These are phyloP conservation scores for Trypanosoma scelopori DNA, from an alignment of 208 protist genomes.

Conservation along the genomic window DNA sequence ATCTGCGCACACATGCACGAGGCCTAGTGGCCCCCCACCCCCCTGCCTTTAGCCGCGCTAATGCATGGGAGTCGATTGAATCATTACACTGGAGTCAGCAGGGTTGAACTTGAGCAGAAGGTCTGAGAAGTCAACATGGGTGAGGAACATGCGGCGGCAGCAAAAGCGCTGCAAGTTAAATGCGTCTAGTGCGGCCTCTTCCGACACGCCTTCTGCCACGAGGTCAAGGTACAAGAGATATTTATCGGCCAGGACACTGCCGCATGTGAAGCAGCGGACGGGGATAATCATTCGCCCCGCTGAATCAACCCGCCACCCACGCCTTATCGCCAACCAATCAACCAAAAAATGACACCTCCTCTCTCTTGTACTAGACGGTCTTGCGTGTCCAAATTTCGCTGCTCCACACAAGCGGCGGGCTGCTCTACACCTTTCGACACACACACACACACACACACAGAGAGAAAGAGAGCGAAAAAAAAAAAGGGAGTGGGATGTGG, in stretches of 20 bases:
- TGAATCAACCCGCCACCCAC: neutral
- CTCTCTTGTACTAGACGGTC: too few species aligned
- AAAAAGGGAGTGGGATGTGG: too few species aligned
- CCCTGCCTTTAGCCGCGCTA: neutral
- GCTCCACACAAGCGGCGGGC: too few species aligned
- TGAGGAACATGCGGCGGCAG: constrained; percentile 99
- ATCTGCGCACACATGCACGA: neutral
- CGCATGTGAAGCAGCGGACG: constrained; percentile 99
- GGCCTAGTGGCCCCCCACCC: too few species aligned
- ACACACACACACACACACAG: constrained; percentile 1
- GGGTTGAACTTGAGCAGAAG: constrained; percentile 95
- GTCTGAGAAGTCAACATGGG: constrained; percentile 99
- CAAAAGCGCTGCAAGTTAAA: constrained; percentile 98
- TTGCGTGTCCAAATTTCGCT: too few species aligned
- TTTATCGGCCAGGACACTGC: constrained; percentile 99
- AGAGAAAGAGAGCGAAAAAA: constrained; percentile 8
- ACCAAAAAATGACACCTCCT: too few species aligned
- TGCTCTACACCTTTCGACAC: neutral
- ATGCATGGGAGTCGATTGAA: constrained; percentile 7
- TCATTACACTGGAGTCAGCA: constrained; percentile 71
- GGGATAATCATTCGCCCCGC: constrained; percentile 97
- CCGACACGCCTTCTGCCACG: constrained; percentile 91
- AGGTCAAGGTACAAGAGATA: constrained; percentile 96
- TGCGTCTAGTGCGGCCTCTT: constrained; percentile 96
- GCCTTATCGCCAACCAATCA: neutral